Conservation (phyloP, 2,329 filamentous ascomycete genomes). For the Tolypocladium cylindrosporum region DNA sequence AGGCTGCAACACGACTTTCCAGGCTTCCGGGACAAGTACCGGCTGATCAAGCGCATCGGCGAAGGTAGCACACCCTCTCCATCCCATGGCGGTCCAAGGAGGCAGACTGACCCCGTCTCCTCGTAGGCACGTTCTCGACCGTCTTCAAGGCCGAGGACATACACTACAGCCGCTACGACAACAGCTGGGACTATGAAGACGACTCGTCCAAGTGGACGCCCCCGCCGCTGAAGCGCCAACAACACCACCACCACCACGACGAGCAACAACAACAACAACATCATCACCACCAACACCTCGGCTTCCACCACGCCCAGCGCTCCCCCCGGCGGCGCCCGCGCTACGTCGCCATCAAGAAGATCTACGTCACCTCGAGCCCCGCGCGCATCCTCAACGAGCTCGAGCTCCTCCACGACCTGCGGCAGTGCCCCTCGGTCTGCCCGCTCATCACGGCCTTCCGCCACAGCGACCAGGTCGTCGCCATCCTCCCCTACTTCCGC, state of each 20-base stretch:
- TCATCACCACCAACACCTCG: conserved; percentile 31
- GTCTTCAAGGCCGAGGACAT: conserved; percentile 98
- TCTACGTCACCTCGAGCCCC: conserved; percentile 95
- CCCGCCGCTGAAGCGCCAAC: conserved; percentile 50
- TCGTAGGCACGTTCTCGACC: conserved; percentile 88
- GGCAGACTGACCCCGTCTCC: not conserved
- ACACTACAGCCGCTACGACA: conserved; percentile 71
- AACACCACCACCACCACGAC: conserved; percentile 15
- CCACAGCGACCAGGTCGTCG: conserved; percentile 86
- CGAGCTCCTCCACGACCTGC: conserved; percentile 80
- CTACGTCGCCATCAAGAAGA: conserved; percentile 97
- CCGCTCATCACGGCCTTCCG: conserved; percentile 97
- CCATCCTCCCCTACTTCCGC: conserved; percentile 88
- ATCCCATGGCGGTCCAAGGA: not conserved
- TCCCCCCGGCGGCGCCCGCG: conserved; percentile 36
- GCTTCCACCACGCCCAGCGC: conserved; percentile 17
- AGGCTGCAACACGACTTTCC: conserved; percentile 74
- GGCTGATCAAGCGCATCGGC: conserved; percentile 91
- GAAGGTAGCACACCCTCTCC: conserved; percentile 53
- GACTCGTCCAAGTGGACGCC: conserved; percentile 58
- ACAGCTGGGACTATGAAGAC: conserved; percentile 73
- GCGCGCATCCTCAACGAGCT: conserved; percentile 92
- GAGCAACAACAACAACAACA: not conserved
- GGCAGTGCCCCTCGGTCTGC: conserved; percentile 75
- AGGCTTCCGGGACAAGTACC: conserved; percentile 74